Base-by-base conservation (phyloP, 495 filamentous ascomycete genomes). In the Jackrogersella minutella region DNA sequence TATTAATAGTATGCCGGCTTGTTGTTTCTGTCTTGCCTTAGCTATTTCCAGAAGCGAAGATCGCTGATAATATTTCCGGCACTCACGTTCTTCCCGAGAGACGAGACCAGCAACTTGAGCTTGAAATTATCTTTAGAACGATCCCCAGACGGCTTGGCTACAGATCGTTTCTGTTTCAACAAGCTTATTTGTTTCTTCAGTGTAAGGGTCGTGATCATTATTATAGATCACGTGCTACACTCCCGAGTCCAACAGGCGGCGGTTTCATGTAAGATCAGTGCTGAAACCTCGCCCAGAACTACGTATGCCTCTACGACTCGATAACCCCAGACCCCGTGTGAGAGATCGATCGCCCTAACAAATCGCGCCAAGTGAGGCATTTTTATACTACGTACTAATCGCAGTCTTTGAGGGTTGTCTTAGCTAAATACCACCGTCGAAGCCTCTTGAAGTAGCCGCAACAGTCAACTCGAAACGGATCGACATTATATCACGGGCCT, bases 381-480 rank as follows among this genome's bases (percentile, higher is more conserved):
- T 69, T 69, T 66, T 51, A 30, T 57, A n/a, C n/a, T n/a, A n/a
- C n/a, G n/a, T n/a, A n/a, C n/a, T n/a, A 54, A 16, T 44, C 56
- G 61, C 57, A 51, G 22, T 61, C 26, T 56, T 58, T 56, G 44
- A 14, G 3, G n/a, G 17, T 21, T 31, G 6, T 64, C 61, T 64
- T 64, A 55, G 66, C 60, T 61, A 58, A 56, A 56, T 69, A 64
- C 60, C 28, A 64, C 60, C 34, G n/a, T 60, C 26, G 47, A 22
- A 33, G 24, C 36, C 34, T 44, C 31, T 56, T 30, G 60, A 64
- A 46, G 57, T 65, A 66, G 66, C 66, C 56, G 51, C 51, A 65
- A 59, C n/a, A 33, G 56, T 65, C 66, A 21, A 65, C 62, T 66
- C 66, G 66, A 69, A 69, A 69, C 66, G 44, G 66, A 69, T 69